Base-by-base conservation (phyloP, 495 filamentous ascomycete species). In the Lepidopterella palustris region DNA sequence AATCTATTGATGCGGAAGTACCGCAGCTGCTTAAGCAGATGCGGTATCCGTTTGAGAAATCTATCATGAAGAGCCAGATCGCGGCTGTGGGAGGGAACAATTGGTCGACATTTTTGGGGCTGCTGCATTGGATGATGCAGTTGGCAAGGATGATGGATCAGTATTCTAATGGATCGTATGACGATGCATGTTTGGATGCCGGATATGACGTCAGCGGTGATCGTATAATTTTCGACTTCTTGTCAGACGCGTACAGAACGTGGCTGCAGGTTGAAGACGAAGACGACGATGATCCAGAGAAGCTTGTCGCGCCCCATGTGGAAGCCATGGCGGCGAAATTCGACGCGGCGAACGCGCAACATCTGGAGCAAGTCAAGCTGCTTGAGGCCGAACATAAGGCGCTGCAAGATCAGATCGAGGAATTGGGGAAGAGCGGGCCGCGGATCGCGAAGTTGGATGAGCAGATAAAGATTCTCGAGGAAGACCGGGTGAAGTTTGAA, bases 51-150 rank as follows among this genome's bases (percentile, higher is more conserved):
- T 97, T 88, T 66, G 90, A 93, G 65, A 89, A 88, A 69, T 87
- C 82, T 66, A 97, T 97, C 68, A 95, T 90, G 49, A 97, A 97
- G 69, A 92, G 87, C 26, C 90, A 96, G 68, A 90, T 97, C 51
- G 81, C 89, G 0, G 92, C 95, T 0, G 95, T 97, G 4, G 93
- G 93, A 54, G 91, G 90, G 9, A 89, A 92, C 69, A 97, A 96
- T 66, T 99, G 93, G 93, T 85, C 87, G 26, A 89, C 88, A 0
- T 96, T 97, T 69, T 76, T 99, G 24, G 95, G 90, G 0, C 78
- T 97, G 74, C 78, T 99, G 49, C 92, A 99, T 73, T 99, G 93
- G 93, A 87, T 99, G 83, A 95, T 99, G 92, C 91, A 97, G 72
- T 76, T 97, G 48, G 89, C 90, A 11, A 81, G 87, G 54, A 95